These are phyloP conservation scores for Mucor saturninus DNA, from an alignment of 371 early-diverging fungal genomes.

Conservation along the genomic window DNA sequence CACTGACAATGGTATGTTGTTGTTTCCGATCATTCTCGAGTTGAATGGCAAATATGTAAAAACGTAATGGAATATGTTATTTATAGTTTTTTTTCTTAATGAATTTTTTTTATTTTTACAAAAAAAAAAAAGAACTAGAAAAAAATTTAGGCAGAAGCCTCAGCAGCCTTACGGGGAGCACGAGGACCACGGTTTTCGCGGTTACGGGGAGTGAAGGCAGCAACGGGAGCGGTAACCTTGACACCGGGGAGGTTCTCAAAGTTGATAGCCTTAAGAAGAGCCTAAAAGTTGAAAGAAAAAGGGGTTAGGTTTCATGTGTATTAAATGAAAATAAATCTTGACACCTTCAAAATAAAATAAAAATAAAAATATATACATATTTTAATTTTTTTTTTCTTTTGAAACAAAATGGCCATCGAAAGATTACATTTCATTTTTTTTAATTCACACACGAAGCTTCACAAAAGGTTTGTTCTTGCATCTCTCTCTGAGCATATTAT, in stretches of 20 bases:
- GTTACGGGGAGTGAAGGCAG: constrained; percentile 38
- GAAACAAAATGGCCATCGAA: constrained; percentile 39
- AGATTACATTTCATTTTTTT: constrained; percentile 24
- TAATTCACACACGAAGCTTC: constrained; percentile 28
- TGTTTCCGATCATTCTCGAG: no score
- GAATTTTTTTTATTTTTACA: constrained; percentile 5
- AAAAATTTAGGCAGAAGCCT: constrained; percentile 25
- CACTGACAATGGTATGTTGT: no score
- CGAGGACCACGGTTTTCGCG: constrained; percentile 40
- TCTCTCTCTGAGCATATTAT: neutral
- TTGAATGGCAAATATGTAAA: no score
- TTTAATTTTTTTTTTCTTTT: constrained; percentile 16
- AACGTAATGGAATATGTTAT: constrained; percentile 1
- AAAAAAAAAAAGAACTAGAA: constrained; percentile 6
- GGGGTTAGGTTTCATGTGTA: constrained; percentile 22
- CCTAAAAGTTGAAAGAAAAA: constrained; percentile 56
- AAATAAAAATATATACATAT: no score
- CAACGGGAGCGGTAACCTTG: constrained; percentile 61
- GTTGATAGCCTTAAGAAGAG: constrained; percentile 95
- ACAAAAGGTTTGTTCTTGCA: constrained; percentile 10
- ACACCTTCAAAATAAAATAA: constrained; percentile 29
- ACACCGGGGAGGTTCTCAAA: constrained; percentile 84
- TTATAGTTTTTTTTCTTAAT: neutral
- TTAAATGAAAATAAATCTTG: constrained; percentile 29
- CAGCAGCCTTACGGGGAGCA: constrained; percentile 34